Conservation (phyloP, 371 early-diverging fungal genomes). For the Mortierella sp. region DNA sequence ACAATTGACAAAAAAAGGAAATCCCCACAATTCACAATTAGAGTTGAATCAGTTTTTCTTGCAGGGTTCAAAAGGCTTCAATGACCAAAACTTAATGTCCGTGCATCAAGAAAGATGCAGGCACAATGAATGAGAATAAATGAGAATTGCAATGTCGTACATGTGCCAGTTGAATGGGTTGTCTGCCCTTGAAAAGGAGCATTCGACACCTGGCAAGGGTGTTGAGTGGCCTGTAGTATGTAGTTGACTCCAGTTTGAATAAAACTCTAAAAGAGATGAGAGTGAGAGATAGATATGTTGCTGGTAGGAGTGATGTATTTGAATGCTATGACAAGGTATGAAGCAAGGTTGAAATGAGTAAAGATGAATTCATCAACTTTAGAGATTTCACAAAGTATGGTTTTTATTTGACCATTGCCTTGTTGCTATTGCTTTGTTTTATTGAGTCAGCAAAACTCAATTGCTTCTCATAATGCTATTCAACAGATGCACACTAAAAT, state of each 20-base stretch:
- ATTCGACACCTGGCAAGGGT: constrained; percentile 78
- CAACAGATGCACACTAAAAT: no score
- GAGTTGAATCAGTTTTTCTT: neutral
- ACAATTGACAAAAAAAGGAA: neutral
- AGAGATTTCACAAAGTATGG: no score
- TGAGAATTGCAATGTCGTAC: constrained; percentile 46
- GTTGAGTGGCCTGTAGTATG: constrained; percentile 31
- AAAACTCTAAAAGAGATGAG: no score
- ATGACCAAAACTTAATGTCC: neutral
- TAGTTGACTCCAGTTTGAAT: constrained; percentile 28
- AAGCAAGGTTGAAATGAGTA: no score
- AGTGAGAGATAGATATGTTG: no score
- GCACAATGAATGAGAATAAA: constrained; percentile 1
- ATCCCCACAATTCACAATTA: neutral
- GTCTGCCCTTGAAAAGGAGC: constrained; percentile 83
- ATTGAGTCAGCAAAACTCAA: no score
- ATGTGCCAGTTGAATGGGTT: constrained; percentile 83
- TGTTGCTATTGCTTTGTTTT: no score
- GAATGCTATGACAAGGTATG: no score
- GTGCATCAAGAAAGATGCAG: constrained; percentile 3
- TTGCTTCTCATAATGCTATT: no score
- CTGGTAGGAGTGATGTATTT: no score
- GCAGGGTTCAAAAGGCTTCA: neutral
- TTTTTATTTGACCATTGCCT: no score
- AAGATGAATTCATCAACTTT: no score